phyloP scores from a whole-genome alignment of 768 basidiomycete genomes.

The Leucocoprinus sp. region DNA sequence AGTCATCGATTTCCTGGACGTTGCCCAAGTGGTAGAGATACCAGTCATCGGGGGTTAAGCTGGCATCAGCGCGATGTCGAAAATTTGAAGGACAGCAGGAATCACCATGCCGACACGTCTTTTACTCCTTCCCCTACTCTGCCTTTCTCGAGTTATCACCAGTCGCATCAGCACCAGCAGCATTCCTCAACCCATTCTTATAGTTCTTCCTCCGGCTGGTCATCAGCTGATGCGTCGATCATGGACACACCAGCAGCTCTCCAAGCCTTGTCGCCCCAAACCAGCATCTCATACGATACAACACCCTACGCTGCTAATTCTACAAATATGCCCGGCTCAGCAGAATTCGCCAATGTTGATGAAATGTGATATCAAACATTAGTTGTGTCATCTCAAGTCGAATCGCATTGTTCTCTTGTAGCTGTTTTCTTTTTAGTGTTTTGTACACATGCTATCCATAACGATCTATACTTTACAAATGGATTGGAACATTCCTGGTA shows the following conservation, averaged over 20 bases:
- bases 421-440: slow-evolving; percentile 1
- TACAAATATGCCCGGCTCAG: slow-evolving; percentile 31
- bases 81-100: slow-evolving; percentile 17
- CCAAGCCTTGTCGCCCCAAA: slow-evolving; percentile 24
- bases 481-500: neutral
- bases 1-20: slow-evolving; percentile 22
- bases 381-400: too few relatives aligned
- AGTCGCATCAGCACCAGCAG: slow-evolving; percentile 2
- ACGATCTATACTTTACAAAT: slow-evolving; percentile 1
- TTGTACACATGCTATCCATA: neutral
- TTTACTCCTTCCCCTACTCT: slow-evolving; percentile 29
- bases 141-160: slow-evolving; percentile 32
- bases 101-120: slow-evolving; percentile 24
- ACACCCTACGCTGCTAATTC: slow-evolving; percentile 26
- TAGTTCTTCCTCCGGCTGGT: slow-evolving; percentile 34
- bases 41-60: slow-evolving; percentile 17
- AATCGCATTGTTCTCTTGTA: slow-evolving; percentile 9
- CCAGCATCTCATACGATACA: slow-evolving; percentile 24
- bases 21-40: slow-evolving; percentile 21
- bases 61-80: slow-evolving; percentile 26
- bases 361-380: slow-evolving; percentile 22
- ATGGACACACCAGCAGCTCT: slow-evolving; percentile 24
- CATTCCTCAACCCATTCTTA: slow-evolving; percentile 23
- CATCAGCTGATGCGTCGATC: slow-evolving; percentile 23
- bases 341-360: slow-evolving; percentile 34